Conservation (phyloP, 495 filamentous ascomycete genomes). For the Aspergillus hancockii region DNA sequence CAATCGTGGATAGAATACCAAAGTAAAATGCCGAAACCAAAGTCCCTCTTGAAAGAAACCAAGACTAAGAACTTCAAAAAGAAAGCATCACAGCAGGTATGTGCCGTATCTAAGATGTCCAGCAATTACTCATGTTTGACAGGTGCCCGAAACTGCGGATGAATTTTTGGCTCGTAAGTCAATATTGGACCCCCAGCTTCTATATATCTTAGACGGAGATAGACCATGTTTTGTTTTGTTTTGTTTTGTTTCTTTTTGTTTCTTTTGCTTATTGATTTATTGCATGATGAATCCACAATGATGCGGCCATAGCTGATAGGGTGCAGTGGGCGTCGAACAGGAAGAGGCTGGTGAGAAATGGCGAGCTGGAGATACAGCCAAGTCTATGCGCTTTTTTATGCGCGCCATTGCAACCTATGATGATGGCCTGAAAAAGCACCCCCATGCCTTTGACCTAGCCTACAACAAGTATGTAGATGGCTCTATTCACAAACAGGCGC, state of each 20-base stretch:
- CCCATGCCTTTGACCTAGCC: constrained; percentile 65
- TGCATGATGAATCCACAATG: background rate
- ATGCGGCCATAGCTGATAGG: background rate
- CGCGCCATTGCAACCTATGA: constrained; percentile 66
- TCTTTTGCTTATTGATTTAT: too few species aligned
- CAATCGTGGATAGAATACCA: background rate
- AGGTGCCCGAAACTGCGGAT: constrained; percentile 60
- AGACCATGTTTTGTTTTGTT: background rate
- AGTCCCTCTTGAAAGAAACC: constrained; percentile 49
- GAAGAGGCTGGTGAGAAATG: constrained; percentile 75
- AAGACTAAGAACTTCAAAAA: constrained; percentile 43
- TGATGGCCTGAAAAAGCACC: constrained; percentile 58
- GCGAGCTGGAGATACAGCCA: constrained; percentile 68
- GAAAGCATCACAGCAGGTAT: constrained; percentile 45
- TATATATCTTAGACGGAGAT: background rate
- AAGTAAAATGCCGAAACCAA: constrained; percentile 52
- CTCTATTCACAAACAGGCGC: background rate
- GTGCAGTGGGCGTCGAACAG: constrained; percentile 61
- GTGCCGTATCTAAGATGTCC: constrained; percentile 3
- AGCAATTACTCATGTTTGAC: constrained; percentile 5
- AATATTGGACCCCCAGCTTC: background rate
- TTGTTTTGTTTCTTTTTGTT: too few species aligned
- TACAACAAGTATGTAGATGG: constrained; percentile 64
- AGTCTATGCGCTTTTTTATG: constrained; percentile 67
- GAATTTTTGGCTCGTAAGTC: constrained; percentile 58